Percentiles rank a stretch among this genome's conserved stretches.
These are phyloP conservation scores for Selenicereus undatus DNA, from an alignment of 148 eudicot genomes.

Conservation along the genomic window DNA sequence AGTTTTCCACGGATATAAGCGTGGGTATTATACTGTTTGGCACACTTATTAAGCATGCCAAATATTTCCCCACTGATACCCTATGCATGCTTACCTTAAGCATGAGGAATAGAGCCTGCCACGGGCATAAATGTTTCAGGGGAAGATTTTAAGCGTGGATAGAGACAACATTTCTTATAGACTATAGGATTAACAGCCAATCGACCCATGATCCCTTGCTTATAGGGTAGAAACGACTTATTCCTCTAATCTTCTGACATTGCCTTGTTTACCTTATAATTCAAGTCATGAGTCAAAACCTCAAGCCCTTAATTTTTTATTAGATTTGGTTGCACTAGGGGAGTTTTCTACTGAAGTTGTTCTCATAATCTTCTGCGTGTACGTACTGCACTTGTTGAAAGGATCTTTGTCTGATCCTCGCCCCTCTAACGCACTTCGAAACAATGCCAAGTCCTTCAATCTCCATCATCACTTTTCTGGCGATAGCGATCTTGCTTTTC, in stretches of 20 bases:
- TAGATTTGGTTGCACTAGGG: not conserved
- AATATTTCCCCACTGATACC: no score
- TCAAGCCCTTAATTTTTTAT: not conserved
- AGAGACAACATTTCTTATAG: no score
- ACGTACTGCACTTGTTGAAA: conserved; percentile 39
- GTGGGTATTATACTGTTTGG: no score
- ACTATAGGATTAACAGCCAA: conserved; percentile 31
- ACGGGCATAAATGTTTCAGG: no score
- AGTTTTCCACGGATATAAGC: no score
- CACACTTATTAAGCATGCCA: no score
- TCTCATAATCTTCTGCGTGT: conserved; percentile 10
- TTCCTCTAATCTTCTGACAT: conserved; percentile 35
- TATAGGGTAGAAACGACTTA: conserved; percentile 29
- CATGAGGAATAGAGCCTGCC: no score
- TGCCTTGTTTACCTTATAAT: conserved; percentile 40
- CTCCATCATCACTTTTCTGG: conserved; percentile 56
- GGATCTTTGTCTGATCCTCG: conserved; percentile 49
- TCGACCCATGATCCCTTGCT: conserved; percentile 32
- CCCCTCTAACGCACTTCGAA: conserved; percentile 83
- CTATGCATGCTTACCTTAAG: no score
- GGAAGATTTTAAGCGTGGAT: no score
- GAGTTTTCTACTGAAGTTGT: not conserved
- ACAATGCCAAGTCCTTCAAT: conserved; percentile 60
- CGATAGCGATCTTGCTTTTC: conserved; percentile 52
- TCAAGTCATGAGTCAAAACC: conserved; percentile 33